Conservation (phyloP, 345 rosid species). For the Lepidium africanum region DNA sequence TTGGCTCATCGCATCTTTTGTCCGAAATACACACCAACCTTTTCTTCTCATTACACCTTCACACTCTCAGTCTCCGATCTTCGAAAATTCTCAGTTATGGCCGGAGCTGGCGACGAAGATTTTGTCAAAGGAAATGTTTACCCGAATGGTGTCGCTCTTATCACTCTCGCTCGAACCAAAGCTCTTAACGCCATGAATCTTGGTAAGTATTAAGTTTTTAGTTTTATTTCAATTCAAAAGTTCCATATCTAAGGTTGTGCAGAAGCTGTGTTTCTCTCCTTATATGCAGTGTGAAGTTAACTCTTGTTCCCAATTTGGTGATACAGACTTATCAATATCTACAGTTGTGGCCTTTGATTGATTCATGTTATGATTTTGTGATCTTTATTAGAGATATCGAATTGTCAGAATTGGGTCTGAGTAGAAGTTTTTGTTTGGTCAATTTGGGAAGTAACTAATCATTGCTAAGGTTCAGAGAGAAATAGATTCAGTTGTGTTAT, state of each 20-base stretch:
- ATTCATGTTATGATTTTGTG: neutral
- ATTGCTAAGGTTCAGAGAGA: neutral
- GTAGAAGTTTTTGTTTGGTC: no score
- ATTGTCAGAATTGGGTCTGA: neutral
- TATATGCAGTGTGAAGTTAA: neutral
- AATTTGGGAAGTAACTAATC: neutral
- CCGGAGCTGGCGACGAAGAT: conserved; percentile 36
- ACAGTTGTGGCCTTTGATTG: neutral
- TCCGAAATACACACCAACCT: neutral
- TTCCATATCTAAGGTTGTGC: neutral
- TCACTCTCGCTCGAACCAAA: conserved; percentile 89
- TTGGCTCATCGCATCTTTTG: conserved; percentile 12
- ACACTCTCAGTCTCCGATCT: conserved; percentile 13
- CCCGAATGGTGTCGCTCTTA: conserved; percentile 84
- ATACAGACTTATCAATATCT: neutral
- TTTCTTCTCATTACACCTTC: neutral
- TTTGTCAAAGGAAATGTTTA: conserved; percentile 67
- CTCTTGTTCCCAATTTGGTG: neutral
- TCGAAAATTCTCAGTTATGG: conserved; percentile 45
- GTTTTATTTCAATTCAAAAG: neutral
- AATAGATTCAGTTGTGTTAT: neutral
- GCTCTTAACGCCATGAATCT: conserved; percentile 96
- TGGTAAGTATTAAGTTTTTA: conserved; percentile 28
- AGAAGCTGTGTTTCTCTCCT: neutral
- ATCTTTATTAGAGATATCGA: neutral